phyloP scores from a whole-genome alignment of 441 rosid species.

The Aleurites moluccanus region DNA sequence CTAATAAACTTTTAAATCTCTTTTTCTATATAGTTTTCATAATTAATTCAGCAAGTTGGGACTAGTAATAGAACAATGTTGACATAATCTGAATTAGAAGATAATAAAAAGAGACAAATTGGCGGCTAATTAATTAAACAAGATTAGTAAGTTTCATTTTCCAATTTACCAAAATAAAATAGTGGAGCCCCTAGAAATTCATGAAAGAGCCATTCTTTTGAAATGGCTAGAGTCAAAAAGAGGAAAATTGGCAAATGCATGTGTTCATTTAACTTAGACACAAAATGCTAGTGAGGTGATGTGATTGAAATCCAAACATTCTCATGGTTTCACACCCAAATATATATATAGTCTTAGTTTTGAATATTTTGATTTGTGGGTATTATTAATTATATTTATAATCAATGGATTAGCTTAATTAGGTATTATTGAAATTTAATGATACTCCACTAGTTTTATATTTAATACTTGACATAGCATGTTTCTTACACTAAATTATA shows the following conservation, averaged over 20 bases:
- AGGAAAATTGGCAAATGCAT: no score
- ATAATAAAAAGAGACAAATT: not conserved
- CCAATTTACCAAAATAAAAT: not conserved
- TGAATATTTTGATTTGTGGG: not conserved
- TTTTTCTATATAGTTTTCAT: not conserved
- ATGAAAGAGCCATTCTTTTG: not conserved
- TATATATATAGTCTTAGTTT: not conserved
- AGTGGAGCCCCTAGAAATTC: not conserved
- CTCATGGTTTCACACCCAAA: no score
- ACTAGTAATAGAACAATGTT: slow-evolving; percentile 7
- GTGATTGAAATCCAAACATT: no score
- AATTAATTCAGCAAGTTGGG: not conserved
- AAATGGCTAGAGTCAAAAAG: not conserved
- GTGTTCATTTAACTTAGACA: slow-evolving; percentile 29
- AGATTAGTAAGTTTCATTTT: not conserved
- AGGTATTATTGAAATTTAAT: no score
- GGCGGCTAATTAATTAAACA: slow-evolving; percentile 11
- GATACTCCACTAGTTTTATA: not conserved
- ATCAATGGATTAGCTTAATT: not conserved
- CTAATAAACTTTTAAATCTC: not conserved
- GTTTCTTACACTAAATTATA: no score
- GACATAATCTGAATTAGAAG: not conserved
- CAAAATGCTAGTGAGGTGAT: no score
- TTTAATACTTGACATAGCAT: no score
- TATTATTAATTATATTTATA: no score